Evolutionary conservation across 75 land plant species (phyloP).

Genomic region (Pinus taeda): DNA sequence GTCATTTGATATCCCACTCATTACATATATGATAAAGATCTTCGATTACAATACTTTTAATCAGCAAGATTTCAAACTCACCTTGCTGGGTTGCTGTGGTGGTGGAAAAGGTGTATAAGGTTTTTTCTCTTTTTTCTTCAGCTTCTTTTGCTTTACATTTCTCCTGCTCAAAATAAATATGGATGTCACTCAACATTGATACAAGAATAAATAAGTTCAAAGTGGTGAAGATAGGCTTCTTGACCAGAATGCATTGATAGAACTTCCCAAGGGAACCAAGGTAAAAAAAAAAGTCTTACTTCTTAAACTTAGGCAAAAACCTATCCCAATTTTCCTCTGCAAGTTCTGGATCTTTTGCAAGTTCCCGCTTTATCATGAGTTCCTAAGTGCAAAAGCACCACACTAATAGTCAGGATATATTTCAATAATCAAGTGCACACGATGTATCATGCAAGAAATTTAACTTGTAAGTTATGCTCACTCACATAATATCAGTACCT

Average conservation of each 20-base stretch:
- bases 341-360: slow-evolving; percentile 79
- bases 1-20: not conserved
- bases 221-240: no score
- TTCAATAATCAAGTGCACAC: slow-evolving; percentile 1
- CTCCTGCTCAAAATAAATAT: slow-evolving; percentile 49
- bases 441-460: not conserved
- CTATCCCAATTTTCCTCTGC: slow-evolving; percentile 93
- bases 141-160: slow-evolving; percentile 87
- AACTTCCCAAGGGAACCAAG: not conserved
- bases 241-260: not conserved
- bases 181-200: not conserved
- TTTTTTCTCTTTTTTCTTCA: slow-evolving; percentile 86
- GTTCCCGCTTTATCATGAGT: slow-evolving; percentile 84
- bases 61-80: slow-evolving; percentile 14
- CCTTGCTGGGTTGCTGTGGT: slow-evolving; percentile 96
- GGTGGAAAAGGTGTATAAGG: slow-evolving; percentile 98
- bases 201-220: no score
- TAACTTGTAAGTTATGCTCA: not conserved
- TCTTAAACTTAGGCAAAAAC: slow-evolving; percentile 94
- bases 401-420: not conserved
- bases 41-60: not conserved
- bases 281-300: slow-evolving; percentile 44
- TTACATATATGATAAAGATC: not conserved
- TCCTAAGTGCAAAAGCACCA: slow-evolving; percentile 28
- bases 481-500: slow-evolving; percentile 33